A percentile compares a stretch with the other conserved stretches of the same genome.
These are phyloP conservation scores for Naganishia antarctica DNA, from an alignment of 768 basidiomycete genomes.

Conservation along the genomic window DNA sequence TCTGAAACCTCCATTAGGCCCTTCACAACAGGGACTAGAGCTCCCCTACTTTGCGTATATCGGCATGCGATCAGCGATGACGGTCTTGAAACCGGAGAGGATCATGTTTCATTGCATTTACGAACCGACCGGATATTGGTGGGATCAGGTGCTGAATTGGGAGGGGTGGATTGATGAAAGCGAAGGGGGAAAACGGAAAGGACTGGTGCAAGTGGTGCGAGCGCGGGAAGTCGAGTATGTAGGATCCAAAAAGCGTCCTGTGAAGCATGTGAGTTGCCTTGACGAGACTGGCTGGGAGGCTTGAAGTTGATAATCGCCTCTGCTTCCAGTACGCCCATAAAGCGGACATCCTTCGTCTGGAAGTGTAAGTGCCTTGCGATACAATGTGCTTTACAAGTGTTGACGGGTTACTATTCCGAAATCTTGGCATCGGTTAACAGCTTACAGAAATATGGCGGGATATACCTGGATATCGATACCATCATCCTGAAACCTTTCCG, in stretches of 20 bases:
- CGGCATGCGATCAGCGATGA: constrained; percentile 43
- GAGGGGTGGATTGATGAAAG: constrained; percentile 34
- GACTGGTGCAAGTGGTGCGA: constrained; percentile 32
- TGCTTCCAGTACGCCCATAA: constrained; percentile 41
- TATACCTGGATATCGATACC: constrained; percentile 47
- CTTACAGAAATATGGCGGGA: constrained; percentile 40
- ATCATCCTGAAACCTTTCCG: constrained; percentile 39
- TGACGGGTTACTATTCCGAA: not conserved
- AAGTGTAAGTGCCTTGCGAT: constrained; percentile 35
- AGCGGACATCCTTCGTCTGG: constrained; percentile 43
- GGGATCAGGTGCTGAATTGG: constrained; percentile 39
- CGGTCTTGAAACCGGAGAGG: constrained; percentile 38
- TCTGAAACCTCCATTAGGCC: constrained; percentile 35
- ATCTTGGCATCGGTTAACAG: constrained; percentile 13
- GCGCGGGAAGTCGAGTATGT: constrained; percentile 38
- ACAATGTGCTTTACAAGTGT: too few species aligned
- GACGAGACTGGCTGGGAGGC: not conserved
- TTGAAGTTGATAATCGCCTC: not conserved
- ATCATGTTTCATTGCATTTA: constrained; percentile 47
- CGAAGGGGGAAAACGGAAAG: constrained; percentile 20
- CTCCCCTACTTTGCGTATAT: constrained; percentile 46
- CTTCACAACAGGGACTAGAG: constrained; percentile 14
- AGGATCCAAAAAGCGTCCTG: constrained; percentile 35
- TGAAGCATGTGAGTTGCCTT: constrained; percentile 31
- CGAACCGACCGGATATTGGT: constrained; percentile 45